These are phyloP conservation scores for Neurospora crassa DNA, from an alignment of 2,329 filamentous ascomycete species.

Conservation along the genomic window DNA sequence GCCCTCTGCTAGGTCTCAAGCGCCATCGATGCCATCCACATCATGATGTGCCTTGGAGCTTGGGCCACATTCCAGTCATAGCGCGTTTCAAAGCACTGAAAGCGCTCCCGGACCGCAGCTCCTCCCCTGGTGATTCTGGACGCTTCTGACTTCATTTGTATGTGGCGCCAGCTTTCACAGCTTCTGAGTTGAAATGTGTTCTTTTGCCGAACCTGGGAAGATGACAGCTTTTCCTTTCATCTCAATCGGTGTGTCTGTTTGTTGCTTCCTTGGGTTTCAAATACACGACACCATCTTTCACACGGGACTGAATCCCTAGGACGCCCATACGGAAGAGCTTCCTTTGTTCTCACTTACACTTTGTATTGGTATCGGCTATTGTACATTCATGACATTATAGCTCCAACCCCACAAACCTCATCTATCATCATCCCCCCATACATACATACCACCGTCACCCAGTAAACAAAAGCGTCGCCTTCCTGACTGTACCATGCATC, in stretches of 20 bases:
- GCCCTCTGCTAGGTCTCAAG: background rate
- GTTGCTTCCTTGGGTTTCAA: background rate
- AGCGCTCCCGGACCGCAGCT: background rate
- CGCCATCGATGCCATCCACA: background rate
- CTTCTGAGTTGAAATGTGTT: constrained; percentile 20
- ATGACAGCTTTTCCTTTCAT: constrained; percentile 17
- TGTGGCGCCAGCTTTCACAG: constrained; percentile 12
- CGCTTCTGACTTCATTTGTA: constrained; percentile 10
- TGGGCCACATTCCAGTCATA: constrained; percentile 13
- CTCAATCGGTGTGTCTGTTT: background rate
- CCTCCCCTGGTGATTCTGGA: constrained; percentile 8
- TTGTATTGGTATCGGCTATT: background rate
- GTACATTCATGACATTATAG: background rate
- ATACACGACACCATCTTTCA: background rate
- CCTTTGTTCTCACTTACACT: background rate
- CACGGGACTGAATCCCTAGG: background rate
- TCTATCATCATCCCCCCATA: background rate
- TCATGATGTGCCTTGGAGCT: constrained; percentile 17
- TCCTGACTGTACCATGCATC: constrained; percentile 38
- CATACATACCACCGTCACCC: constrained; percentile 4
- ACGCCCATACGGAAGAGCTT: background rate
- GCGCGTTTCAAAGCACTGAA: constrained; percentile 10
- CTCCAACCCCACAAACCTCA: background rate
- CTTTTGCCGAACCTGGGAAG: constrained; percentile 22
- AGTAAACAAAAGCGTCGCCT: constrained; percentile 18